Percentiles rank a stretch among this genome's conserved stretches.
Conservation (phyloP, 2,329 filamentous ascomycete genomes). For the Cladosporium velox region DNA sequence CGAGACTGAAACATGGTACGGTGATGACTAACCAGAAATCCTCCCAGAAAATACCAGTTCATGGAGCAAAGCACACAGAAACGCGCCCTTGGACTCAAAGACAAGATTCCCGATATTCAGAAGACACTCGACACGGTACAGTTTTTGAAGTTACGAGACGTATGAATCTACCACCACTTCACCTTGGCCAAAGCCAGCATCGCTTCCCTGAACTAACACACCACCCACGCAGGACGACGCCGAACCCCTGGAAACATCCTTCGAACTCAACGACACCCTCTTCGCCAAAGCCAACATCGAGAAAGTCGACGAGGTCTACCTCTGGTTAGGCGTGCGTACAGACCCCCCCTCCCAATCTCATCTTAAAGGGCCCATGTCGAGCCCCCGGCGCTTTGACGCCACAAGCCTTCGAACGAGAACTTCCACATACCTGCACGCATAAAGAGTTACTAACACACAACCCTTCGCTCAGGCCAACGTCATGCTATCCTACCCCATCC, state of each 20-base stretch:
- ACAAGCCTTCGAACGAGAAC: neutral
- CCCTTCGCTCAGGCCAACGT: slow-evolving; percentile 73
- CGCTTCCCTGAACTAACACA: neutral
- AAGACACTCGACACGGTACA: slow-evolving; percentile 91
- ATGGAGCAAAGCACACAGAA: slow-evolving; percentile 95
- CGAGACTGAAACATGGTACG: too few species aligned
- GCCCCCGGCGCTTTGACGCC: neutral
- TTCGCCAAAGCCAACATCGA: slow-evolving; percentile 85
- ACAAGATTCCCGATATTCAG: slow-evolving; percentile 96
- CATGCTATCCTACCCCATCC: slow-evolving; percentile 92
- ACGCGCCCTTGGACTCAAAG: slow-evolving; percentile 75
- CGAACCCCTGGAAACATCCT: slow-evolving; percentile 84
- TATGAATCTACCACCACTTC: slow-evolving; percentile 37
- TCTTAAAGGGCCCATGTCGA: neutral
- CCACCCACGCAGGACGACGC: slow-evolving; percentile 41
- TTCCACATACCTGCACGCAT: neutral
- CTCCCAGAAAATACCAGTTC: slow-evolving; percentile 91
- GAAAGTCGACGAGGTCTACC: slow-evolving; percentile 85
- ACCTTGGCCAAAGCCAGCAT: neutral
- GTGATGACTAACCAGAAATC: neutral
- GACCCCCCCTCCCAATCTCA: neutral
- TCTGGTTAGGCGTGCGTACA: slow-evolving; percentile 82
- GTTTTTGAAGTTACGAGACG: slow-evolving; percentile 77
- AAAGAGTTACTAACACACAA: neutral
- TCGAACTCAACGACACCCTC: slow-evolving; percentile 94